Evolutionary conservation across 371 early-diverging fungal species (phyloP), one percentile per base, ranked within the genome.

Genomic region (Apophysomyces ossiformis): DNA sequence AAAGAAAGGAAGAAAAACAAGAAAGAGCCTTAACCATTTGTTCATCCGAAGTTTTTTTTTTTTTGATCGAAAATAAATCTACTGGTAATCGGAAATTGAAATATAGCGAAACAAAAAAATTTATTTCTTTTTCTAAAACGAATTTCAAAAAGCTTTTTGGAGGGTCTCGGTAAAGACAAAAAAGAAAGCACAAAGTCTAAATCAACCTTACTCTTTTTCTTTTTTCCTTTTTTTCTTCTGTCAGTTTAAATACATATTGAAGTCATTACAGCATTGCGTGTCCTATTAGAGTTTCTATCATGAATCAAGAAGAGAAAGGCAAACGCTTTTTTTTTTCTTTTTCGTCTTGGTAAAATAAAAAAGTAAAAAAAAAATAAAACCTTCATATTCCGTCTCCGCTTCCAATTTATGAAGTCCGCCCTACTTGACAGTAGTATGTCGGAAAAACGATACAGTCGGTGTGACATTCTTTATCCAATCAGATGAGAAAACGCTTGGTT

Each of bases 1-100:
- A 60, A 68, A 26, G 36, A 60, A 60, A 63, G 43, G 18, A 32
- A 32, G 38, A 59, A 32, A 37, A 59, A 59, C 15, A 32, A 50
- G 43, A 38, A 37, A 59, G 60, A 59, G 37, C 60, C 35, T 26
- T 37, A 57, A 57, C 57, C 7, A 7, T 57, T 37, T 26, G 57
- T 35, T 26, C 37, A 57, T 37, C 13, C 26, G 37, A 57, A 57
- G 11, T n/a, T 57, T 59, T 59, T 38, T 58, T 37, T 11, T 39
- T 7, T 21, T 9, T n/a, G 47, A 18, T 21, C 54, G 21, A 18
- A 50, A 50, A 50, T 18, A 46, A 50, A 50, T 50, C 21, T 50
- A 50, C 50, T 50, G 50, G 50, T 50, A 50, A 15, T 5, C 50
- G 50, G 50, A 41, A 41, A 59, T 16, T 39, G 59, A 41, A 43